Evolutionary conservation across 1,139 yeast species (phyloP), one percentile per base, ranked within the genome.

Genomic region (Nadsonia commutata): DNA sequence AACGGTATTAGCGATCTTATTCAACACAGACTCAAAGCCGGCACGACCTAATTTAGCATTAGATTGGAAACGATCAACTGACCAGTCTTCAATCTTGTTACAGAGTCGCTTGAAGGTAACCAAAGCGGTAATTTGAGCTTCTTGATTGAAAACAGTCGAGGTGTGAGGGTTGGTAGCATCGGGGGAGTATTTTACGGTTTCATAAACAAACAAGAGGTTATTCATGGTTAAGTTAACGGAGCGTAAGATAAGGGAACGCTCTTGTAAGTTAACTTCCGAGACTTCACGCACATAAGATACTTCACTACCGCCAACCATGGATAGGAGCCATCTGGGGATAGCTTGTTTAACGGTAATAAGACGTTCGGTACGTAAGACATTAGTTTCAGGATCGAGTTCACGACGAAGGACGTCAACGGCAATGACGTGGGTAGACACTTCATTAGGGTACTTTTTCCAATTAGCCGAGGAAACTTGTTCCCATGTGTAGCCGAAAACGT

Each of bases 361-460:
- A 48, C 98, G 70, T 62, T 90, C 97, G 0, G 95, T 80, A 22
- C 81, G 70, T 43, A 90, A 67, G 0, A 75, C 68, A 18, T 76
- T 72, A 1, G 74, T 70, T 7, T 60, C 62, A 1, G 71, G 65
- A 54, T 79, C 76, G 23, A 85, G 58, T 51, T 79, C 83, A 48
- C 97, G 70, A 47, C 80, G 67, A 41, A 90, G 64, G 2, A 85
- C 84, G 60, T 90, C 98, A 5, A 90, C 97, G 1, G 94, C 93
- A 17, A 85, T 80, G n/a, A 90, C 98, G 63, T 90, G 98, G 0
- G 94, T 74, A 6, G 95, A 80, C 49, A 80, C 70, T 56, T 86
- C 94, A 51, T 90, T 90, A 16, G 98, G 98, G 63, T 90, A 90
- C 56, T 90, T 90, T 51, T 76, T 78, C 98, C 98, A 90, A 62